phyloP scores from a whole-genome alignment of 148 eudicot species.

The Gaultheria prostrata region DNA sequence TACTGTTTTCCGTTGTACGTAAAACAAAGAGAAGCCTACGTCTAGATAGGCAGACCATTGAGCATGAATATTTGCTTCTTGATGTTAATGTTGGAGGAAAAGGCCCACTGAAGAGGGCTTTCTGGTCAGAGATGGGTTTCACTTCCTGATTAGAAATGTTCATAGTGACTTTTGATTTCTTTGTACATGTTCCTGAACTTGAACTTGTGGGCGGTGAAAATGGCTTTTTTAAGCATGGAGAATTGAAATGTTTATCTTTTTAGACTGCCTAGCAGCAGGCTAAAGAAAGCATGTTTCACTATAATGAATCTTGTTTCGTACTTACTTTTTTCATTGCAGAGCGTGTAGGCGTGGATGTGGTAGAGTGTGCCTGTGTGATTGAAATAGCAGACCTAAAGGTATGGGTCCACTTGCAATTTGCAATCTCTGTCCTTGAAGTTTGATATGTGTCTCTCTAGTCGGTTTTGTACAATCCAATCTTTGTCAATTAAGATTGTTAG shows the following conservation, averaged over 20 bases:
- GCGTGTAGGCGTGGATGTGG: slow-evolving; percentile 71
- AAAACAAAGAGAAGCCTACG: neutral
- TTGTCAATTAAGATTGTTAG: neutral
- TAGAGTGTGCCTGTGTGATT: slow-evolving; percentile 94
- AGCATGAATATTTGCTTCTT: neutral
- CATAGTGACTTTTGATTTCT: neutral
- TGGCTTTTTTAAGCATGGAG: neutral
- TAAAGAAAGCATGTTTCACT: neutral
- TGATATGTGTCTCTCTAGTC: neutral
- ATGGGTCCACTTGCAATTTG: slow-evolving; percentile 13
- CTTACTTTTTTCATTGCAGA: slow-evolving; percentile 41
- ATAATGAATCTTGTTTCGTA: neutral
- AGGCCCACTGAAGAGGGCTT: neutral
- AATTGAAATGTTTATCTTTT: neutral
- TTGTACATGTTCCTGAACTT: neutral
- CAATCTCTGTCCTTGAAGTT: neutral
- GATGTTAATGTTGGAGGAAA: neutral
- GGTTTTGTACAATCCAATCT: neutral
- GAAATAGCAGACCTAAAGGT: slow-evolving; percentile 90
- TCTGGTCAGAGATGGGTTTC: neutral
- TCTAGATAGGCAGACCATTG: neutral
- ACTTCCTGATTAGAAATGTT: neutral
- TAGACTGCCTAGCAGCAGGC: neutral
- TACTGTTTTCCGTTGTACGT: neutral
- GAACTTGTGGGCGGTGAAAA: slow-evolving; percentile 2